A percentile compares a stretch with the other conserved stretches of the same genome.
These are phyloP conservation scores for Mortierella claussenii DNA, from an alignment of 192 early-diverging fungal species.

Conservation along the genomic window DNA sequence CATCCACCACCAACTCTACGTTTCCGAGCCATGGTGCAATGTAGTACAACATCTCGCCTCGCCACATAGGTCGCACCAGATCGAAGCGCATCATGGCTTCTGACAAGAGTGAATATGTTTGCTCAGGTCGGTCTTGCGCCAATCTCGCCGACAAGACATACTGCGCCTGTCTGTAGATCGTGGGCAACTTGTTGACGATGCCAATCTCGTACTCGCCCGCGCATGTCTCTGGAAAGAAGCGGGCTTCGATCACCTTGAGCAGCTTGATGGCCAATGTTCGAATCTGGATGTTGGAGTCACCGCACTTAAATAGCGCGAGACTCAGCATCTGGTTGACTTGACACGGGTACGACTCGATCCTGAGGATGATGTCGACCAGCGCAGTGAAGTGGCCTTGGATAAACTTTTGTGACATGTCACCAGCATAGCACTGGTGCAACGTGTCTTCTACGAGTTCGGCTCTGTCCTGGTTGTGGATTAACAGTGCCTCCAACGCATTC, in stretches of 20 bases:
- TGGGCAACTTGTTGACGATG: slow-evolving; percentile 74
- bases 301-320: slow-evolving; percentile 83
- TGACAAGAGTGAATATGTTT: slow-evolving; percentile 77
- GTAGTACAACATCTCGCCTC: slow-evolving; percentile 77
- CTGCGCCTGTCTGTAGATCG: slow-evolving; percentile 85
- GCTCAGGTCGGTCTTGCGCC: slow-evolving; percentile 67
- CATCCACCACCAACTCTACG: slow-evolving; percentile 66
- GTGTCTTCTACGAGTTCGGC: slow-evolving; percentile 68
- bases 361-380: slow-evolving; percentile 74
- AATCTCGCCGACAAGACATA: slow-evolving; percentile 72
- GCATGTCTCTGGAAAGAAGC: slow-evolving; percentile 68
- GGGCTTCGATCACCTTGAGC: slow-evolving; percentile 75
- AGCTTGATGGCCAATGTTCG: slow-evolving; percentile 77
- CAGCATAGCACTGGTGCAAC: slow-evolving; percentile 78
- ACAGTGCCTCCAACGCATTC: slow-evolving; percentile 75
- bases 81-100: slow-evolving; percentile 83
- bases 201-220: slow-evolving; percentile 76
- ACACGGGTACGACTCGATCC: slow-evolving; percentile 73
- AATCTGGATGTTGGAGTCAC: slow-evolving; percentile 75
- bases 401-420: slow-evolving; percentile 67
- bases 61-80: slow-evolving; percentile 62
- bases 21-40: slow-evolving; percentile 88
- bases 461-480: slow-evolving; percentile 70
- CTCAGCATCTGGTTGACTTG: slow-evolving; percentile 66
- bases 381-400: slow-evolving; percentile 81